A percentile compares a stretch with the other conserved stretches of the same genome.
Evolutionary conservation across 768 basidiomycete species (phyloP).

Genomic region (Kwoniella botswanensis): DNA sequence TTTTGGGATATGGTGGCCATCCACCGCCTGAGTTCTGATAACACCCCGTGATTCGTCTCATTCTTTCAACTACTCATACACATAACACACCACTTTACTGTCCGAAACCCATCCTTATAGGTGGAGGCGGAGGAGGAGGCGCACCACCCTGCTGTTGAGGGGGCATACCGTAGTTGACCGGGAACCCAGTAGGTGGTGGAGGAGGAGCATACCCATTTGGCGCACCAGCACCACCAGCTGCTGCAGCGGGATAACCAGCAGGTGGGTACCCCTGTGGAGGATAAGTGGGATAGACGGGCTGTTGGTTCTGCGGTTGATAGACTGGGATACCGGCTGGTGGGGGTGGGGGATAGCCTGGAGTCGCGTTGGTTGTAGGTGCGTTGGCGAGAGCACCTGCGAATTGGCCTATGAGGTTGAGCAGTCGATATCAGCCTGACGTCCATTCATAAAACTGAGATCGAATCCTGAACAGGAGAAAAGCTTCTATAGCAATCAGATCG

Average conservation of each 20-base stretch:
- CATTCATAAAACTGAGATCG: no score
- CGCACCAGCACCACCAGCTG: conserved; percentile 9
- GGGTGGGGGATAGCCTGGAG: conserved; percentile 25
- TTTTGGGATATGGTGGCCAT: no score
- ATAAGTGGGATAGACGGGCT: conserved; percentile 22
- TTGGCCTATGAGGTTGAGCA: conserved; percentile 73
- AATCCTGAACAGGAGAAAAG: no score
- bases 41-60: no score
- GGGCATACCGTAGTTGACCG: conserved; percentile 25
- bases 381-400: conserved; percentile 82
- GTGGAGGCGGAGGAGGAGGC: conserved; percentile 40
- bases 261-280: conserved; percentile 27
- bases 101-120: conserved; percentile 49
- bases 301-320: conserved; percentile 45
- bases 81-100: background rate
- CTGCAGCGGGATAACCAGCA: conserved; percentile 27
- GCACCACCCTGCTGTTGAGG: conserved; percentile 22
- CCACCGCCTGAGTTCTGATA: background rate
- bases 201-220: conserved; percentile 34
- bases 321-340: conserved; percentile 56
- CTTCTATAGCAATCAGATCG: no score
- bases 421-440: conserved; percentile 35
- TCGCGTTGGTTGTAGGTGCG: conserved; percentile 27
- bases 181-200: conserved; percentile 46
- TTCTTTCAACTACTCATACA: no score